Percentiles rank a stretch among this genome's conserved stretches.
phyloP scores from a whole-genome alignment of 768 basidiomycete genomes.

The Suillus tomentosus region DNA sequence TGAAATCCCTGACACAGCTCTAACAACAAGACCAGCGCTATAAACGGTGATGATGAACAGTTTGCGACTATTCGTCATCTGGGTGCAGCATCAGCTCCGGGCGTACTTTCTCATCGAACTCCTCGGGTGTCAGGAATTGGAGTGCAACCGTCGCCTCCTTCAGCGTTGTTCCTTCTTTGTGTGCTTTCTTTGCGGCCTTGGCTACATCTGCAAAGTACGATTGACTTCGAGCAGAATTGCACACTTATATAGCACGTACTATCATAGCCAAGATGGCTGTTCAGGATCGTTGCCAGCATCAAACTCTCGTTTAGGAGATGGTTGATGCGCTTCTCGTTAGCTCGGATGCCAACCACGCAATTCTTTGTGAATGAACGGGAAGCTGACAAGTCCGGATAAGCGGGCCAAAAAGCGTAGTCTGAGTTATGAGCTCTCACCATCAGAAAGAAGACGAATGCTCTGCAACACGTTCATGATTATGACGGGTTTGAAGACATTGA shows the following conservation, averaged over 20 bases:
- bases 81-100: constrained; percentile 91
- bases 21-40: too few relatives aligned
- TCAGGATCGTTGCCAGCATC: constrained; percentile 97
- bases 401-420: constrained; percentile 3
- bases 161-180: constrained; percentile 94
- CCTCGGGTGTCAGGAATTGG: constrained; percentile 83
- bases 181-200: constrained; percentile 99
- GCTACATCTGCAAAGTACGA: constrained; percentile 74
- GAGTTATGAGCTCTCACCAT: constrained; percentile 56
- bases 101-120: constrained; percentile 93
- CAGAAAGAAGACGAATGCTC: constrained; percentile 89
- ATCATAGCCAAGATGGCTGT: constrained; percentile 95
- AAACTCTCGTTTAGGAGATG: constrained; percentile 90
- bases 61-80: constrained; percentile 41
- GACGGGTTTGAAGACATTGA: constrained; percentile 99
- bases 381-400: constrained; percentile 42
- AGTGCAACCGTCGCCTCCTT: constrained; percentile 93
- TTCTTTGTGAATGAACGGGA: constrained; percentile 95
- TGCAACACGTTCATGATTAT: constrained; percentile 98
- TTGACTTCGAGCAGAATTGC: constrained; percentile 1
- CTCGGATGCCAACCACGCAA: constrained; percentile 94
- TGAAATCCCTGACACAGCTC: background rate
- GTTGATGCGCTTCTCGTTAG: constrained; percentile 93
- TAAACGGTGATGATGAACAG: background rate
- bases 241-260: constrained; percentile 53